These are phyloP conservation scores for Cylindrotheca fusiformis DNA, from an alignment of 108 stramenopile genomes.

Conservation along the genomic window DNA sequence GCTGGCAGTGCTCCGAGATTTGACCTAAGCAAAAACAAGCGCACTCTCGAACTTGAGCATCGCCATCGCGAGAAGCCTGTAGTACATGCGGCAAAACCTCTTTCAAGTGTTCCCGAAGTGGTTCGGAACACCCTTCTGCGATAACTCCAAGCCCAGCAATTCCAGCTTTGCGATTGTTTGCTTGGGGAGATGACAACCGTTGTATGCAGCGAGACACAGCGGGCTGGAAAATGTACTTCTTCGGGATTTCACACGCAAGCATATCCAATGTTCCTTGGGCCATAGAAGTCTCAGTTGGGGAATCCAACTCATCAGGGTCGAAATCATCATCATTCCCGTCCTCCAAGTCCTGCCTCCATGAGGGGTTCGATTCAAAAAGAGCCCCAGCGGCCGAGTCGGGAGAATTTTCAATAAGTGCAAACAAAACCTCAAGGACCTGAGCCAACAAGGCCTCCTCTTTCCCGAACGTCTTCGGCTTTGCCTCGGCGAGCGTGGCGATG, in stretches of 20 bases:
- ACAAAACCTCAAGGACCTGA: slow-evolving; percentile 73
- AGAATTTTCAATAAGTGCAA: slow-evolving; percentile 86
- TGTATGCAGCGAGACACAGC: slow-evolving; percentile 82
- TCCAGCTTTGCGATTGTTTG: slow-evolving; percentile 92
- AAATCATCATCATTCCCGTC: slow-evolving; percentile 75
- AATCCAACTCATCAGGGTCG: slow-evolving; percentile 71
- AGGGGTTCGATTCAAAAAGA: slow-evolving; percentile 88
- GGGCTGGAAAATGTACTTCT: slow-evolving; percentile 91
- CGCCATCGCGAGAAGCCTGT: slow-evolving; percentile 76
- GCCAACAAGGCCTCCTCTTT: slow-evolving; percentile 70
- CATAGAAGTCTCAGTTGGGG: slow-evolving; percentile 89
- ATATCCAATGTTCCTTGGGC: slow-evolving; percentile 95
- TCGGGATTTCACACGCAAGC: slow-evolving; percentile 94
- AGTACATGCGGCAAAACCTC: slow-evolving; percentile 85
- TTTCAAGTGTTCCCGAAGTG: slow-evolving; percentile 70
- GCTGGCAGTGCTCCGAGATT: slow-evolving; percentile 97
- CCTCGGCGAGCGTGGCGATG: slow-evolving; percentile 91
- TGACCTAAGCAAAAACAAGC: slow-evolving; percentile 98
- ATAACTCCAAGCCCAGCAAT: slow-evolving; percentile 95
- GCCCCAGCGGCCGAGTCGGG: slow-evolving; percentile 91
- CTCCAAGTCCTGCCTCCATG: slow-evolving; percentile 80
- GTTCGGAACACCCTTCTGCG: slow-evolving; percentile 91
- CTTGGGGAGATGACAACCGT: slow-evolving; percentile 66
- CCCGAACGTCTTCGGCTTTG: slow-evolving; percentile 90
- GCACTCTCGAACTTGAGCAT: slow-evolving; percentile 91